Conservation (phyloP, 2,329 filamentous ascomycete genomes). For the Arthrinium phaeospermum region DNA sequence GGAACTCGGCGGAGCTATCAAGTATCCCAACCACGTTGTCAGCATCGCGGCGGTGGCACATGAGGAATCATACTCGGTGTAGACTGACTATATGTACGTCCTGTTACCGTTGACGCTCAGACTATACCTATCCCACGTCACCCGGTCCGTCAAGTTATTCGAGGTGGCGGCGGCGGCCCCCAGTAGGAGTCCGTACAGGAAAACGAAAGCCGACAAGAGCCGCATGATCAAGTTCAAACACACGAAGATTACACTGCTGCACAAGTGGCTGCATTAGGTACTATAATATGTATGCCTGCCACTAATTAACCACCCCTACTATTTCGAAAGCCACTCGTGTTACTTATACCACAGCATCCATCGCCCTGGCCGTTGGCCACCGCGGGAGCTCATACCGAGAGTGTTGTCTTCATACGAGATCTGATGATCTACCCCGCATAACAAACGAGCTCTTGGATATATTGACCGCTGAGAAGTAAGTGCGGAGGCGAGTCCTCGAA, state of each 20-base stretch:
- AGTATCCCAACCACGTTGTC: constrained; percentile 29
- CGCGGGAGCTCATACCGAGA: not conserved
- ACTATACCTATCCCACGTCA: not conserved
- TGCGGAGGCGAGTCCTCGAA: not conserved
- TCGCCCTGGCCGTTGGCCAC: not conserved
- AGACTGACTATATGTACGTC: not conserved
- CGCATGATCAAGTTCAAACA: not conserved
- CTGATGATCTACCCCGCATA: constrained; percentile 11
- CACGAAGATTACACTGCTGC: no score
- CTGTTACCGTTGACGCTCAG: not conserved
- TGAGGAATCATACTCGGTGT: not conserved
- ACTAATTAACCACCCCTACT: not conserved
- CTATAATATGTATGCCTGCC: not conserved
- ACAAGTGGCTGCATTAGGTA: not conserved
- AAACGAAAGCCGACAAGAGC: not conserved
- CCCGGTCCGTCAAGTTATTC: constrained; percentile 8
- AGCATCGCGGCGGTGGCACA: not conserved
- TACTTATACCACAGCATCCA: not conserved
- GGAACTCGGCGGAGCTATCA: constrained; percentile 52
- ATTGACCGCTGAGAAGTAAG: not conserved
- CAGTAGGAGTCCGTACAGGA: not conserved
- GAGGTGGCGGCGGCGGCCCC: not conserved
- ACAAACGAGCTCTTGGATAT: not conserved
- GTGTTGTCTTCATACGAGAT: not conserved
- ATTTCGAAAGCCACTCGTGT: not conserved